Conservation (phyloP, 1,284 basidiomycete species). For the Chiua sp. region DNA sequence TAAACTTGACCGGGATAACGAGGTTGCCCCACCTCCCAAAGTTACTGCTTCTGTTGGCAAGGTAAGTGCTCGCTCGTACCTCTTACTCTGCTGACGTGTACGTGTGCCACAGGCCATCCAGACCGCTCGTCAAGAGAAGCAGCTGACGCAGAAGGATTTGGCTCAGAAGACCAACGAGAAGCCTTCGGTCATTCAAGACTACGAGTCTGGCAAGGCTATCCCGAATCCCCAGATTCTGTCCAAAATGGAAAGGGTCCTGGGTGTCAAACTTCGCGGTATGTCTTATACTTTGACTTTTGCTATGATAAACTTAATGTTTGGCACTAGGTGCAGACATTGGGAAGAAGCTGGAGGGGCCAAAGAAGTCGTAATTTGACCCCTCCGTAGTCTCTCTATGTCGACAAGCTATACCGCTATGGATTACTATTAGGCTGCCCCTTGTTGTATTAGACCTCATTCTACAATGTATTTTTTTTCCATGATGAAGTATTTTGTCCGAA, state of each 20-base stretch:
- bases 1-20: constrained; percentile 95
- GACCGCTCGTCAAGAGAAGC: constrained; percentile 77
- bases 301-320: constrained; percentile 9
- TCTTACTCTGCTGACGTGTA: not conserved
- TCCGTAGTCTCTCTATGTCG: constrained; percentile 33
- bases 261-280: constrained; percentile 91
- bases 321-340: constrained; percentile 74
- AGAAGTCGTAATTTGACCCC: constrained; percentile 62
- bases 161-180: constrained; percentile 95
- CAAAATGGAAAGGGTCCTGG: constrained; percentile 91
- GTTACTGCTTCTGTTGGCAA: constrained; percentile 82
- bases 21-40: constrained; percentile 94
- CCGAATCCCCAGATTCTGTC: constrained; percentile 90
- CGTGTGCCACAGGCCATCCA: constrained; percentile 73
- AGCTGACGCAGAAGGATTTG: constrained; percentile 92
- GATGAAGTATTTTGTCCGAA: constrained; percentile 5
- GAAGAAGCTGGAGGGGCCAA: constrained; percentile 79
- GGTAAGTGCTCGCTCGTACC: constrained; percentile 45
- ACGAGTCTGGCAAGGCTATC: constrained; percentile 89
- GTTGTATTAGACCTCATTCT: constrained; percentile 26
- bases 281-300: constrained; percentile 10
- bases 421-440: constrained; percentile 14
- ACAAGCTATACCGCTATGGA: constrained; percentile 18
- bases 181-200: constrained; percentile 86
- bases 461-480: constrained; percentile 30